These are phyloP conservation scores for Saccharomycopsis babjevae DNA, from an alignment of 805 yeast genomes.

Conservation along the genomic window DNA sequence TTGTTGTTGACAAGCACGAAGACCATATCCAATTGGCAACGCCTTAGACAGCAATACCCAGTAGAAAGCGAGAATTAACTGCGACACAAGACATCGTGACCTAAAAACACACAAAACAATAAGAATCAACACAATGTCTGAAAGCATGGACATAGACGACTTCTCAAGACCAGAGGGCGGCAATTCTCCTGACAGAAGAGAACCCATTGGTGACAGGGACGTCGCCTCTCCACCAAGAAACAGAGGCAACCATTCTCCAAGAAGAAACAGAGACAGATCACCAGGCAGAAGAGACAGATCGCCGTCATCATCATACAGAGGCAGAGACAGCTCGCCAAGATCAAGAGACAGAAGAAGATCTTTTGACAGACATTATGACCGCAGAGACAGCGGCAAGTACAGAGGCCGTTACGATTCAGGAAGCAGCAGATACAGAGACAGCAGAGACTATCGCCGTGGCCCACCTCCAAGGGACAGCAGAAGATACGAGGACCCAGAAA, in stretches of 20 bases:
- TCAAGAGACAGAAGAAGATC: constrained; percentile 35
- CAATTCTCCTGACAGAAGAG: constrained; percentile 20
- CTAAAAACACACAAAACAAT: background rate
- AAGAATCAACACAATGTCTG: constrained; percentile 33
- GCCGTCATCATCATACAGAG: constrained; percentile 18
- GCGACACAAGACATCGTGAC: background rate
- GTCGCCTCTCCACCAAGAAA: constrained; percentile 19
- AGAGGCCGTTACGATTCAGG: constrained; percentile 24
- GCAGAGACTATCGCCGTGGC: constrained; percentile 19
- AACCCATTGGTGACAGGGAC: constrained; percentile 1
- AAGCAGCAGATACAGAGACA: constrained; percentile 19
- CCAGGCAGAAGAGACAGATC: constrained; percentile 16
- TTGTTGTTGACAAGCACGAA: too few relatives aligned
- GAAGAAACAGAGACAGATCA: constrained; percentile 12
- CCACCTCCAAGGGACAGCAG: constrained; percentile 17
- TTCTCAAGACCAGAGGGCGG: constrained; percentile 31
- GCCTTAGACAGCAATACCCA: too few relatives aligned
- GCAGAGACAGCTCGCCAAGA: constrained; percentile 31
- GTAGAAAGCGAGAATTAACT: too few relatives aligned
- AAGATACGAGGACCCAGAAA: constrained; percentile 16
- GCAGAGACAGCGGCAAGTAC: constrained; percentile 24
- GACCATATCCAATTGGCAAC: too few relatives aligned
- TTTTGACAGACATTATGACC: constrained; percentile 21
- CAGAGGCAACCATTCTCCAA: background rate
- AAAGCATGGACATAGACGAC: constrained; percentile 54